Evolutionary conservation across 768 basidiomycete species (phyloP), one percentile per base, ranked within the genome.

Genomic region (Macrolepiota albuminosa): DNA sequence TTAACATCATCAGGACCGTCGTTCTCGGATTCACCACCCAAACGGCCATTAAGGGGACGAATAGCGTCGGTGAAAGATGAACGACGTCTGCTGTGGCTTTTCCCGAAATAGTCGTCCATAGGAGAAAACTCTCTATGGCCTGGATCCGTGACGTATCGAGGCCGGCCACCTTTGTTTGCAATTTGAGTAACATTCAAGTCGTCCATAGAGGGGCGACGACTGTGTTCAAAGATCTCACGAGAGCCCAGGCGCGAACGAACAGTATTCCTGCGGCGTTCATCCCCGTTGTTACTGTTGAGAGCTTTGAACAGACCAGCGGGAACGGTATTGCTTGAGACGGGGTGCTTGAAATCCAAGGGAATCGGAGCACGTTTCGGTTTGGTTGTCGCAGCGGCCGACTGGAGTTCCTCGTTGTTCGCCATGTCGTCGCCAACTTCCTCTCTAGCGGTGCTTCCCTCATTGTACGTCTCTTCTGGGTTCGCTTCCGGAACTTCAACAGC

Each of bases 281-380:
- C 89, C 18, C 72, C 75, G 46, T 67, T 70, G 54, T 74, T 81
- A 54, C 75, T 81, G 31, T 81, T 85, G 53, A 91, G 77, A 11
- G 89, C 88, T 74, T 93, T 93, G 81, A 94, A 94, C 58, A 93
- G 68, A 2, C 90, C 90, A 37, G 92, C 92, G 21, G 92, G 92
- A 9, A 93, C 87, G 6, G 89, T 93, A 66, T 90, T 91, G 37
- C 77, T 84, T 9, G 78, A 78, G 13, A 73, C 67, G 33, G 74
- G 73, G 50, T 80, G 78, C 59, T 77, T 81, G 76, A 92, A 94
- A 70, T 93, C 90, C 52, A 84, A 69, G 14, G 89, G 90, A 59
- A 91, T 86, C 10, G 89, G 91, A 6, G 89, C 84, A 47, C 88
- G 87, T 69, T 84, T 88, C 39, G 78, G 68, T 62, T 74, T 77